A percentile compares a stretch with the other conserved stretches of the same genome.
Conservation (phyloP, 1,284 basidiomycete genomes). For the Prillingera fragicola region DNA sequence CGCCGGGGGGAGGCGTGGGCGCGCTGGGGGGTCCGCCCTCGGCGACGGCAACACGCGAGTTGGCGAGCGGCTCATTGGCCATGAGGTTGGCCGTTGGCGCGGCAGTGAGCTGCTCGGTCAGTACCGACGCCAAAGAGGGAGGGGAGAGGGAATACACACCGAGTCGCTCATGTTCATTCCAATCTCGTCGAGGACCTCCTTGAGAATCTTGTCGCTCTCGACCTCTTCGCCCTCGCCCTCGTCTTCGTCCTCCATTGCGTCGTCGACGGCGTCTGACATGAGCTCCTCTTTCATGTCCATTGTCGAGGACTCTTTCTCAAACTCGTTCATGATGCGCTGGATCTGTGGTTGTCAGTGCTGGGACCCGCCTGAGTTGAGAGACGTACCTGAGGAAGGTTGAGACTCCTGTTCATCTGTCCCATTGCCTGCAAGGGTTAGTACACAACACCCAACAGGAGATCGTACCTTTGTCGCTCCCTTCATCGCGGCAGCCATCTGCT, state of each 20-base stretch:
- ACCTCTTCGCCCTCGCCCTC: constrained; percentile 85
- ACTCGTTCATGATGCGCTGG: constrained; percentile 94
- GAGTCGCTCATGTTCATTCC: constrained; percentile 88
- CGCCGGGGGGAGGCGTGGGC: constrained; percentile 44
- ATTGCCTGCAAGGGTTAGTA: constrained; percentile 64
- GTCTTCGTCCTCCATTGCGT: constrained; percentile 90
- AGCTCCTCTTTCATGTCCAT: constrained; percentile 99
- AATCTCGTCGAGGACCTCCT: constrained; percentile 95
- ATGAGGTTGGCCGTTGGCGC: constrained; percentile 66
- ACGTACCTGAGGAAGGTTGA: constrained; percentile 71
- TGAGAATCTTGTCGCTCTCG: constrained; percentile 92
- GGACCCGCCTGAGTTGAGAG: not conserved
- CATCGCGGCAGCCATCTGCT: constrained; percentile 99
- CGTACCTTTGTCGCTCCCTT: constrained; percentile 84
- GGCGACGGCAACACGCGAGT: constrained; percentile 70
- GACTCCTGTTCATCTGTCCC: constrained; percentile 92
- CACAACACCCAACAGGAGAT: not conserved
- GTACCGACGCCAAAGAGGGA: not conserved
- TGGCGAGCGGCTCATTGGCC: constrained; percentile 58
- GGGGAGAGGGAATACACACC: constrained; percentile 51
- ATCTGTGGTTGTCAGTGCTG: constrained; percentile 57
- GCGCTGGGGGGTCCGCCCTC: constrained; percentile 51
- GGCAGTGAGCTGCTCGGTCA: constrained; percentile 60
- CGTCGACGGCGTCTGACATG: constrained; percentile 98
- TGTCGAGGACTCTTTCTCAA: constrained; percentile 90